These are phyloP conservation scores for Penicillium subrubescens DNA, from an alignment of 495 filamentous ascomycete genomes.

Conservation along the genomic window DNA sequence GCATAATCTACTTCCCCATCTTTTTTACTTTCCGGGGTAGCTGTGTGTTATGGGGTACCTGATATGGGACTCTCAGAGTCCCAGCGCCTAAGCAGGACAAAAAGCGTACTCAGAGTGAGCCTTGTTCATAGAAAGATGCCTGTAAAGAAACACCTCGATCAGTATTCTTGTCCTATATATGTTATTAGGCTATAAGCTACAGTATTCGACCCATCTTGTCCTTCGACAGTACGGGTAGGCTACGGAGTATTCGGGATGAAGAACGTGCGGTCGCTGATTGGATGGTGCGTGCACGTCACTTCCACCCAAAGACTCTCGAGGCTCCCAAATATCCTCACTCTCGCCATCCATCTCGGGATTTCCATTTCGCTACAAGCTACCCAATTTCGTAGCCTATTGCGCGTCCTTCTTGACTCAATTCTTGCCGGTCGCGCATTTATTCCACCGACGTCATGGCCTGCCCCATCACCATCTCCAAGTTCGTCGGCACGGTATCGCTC, in stretches of 20 bases:
- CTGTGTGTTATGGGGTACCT: not conserved
- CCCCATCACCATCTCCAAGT: slow-evolving; percentile 76
- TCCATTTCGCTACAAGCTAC: not conserved
- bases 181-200: no score
- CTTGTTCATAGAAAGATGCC: no score
- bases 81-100: not conserved
- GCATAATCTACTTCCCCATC: not conserved
- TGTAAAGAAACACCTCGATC: no score
- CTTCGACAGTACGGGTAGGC: not conserved
- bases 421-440: not conserved
- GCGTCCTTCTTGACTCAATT: not conserved
- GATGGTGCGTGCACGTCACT: slow-evolving; percentile 23
- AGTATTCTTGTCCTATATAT: no score
- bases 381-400: not conserved
- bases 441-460: slow-evolving; percentile 59
- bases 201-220: not conserved
- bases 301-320: not conserved
- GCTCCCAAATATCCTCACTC: not conserved
- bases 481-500: slow-evolving; percentile 84
- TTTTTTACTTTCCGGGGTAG: not conserved
- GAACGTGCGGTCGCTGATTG: slow-evolving; percentile 24
- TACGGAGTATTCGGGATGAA: not conserved
- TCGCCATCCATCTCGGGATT: not conserved
- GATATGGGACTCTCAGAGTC: not conserved
- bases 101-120: no score